These are phyloP conservation scores for Venturia oleaginea DNA, from an alignment of 2,329 filamentous ascomycete species.

Conservation along the genomic window DNA sequence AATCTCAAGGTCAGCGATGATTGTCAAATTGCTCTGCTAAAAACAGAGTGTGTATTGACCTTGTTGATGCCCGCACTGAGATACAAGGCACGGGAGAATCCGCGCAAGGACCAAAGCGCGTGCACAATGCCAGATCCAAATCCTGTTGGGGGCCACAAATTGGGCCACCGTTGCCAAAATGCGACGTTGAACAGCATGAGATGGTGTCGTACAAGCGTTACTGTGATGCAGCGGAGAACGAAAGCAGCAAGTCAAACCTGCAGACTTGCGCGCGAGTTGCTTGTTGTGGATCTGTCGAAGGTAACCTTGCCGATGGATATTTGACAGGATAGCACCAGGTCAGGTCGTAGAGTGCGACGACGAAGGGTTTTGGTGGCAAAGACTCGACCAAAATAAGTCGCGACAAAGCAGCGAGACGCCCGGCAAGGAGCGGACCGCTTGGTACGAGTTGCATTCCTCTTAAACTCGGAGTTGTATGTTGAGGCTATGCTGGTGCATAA, in stretches of 20 bases:
- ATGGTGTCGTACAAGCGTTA: not conserved
- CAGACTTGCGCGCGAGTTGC: not conserved
- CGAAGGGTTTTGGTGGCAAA: not conserved
- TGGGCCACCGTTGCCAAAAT: not conserved
- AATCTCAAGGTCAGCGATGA: not conserved
- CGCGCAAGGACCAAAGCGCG: not conserved
- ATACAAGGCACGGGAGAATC: not conserved
- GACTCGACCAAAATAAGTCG: not conserved
- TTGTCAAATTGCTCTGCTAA: not conserved
- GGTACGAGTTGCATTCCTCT: not conserved
- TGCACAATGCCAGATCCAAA: not conserved
- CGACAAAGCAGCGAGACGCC: conserved; percentile 4
- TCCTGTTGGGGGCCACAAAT: not conserved
- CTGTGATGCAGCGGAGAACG: not conserved
- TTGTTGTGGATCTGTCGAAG: not conserved
- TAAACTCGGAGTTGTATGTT: not conserved
- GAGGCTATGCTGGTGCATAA: conserved; percentile 3
- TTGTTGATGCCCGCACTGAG: not conserved
- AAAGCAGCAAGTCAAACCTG: not conserved
- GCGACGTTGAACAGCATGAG: not conserved
- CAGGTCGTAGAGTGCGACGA: not conserved
- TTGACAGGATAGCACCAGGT: not conserved
- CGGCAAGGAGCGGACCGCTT: not conserved
- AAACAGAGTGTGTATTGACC: not conserved
- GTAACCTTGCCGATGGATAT: not conserved